A percentile compares a stretch with the other conserved stretches of the same genome.
phyloP scores from a whole-genome alignment of 75 land plant genomes.

The Pinus tabuliformis region DNA sequence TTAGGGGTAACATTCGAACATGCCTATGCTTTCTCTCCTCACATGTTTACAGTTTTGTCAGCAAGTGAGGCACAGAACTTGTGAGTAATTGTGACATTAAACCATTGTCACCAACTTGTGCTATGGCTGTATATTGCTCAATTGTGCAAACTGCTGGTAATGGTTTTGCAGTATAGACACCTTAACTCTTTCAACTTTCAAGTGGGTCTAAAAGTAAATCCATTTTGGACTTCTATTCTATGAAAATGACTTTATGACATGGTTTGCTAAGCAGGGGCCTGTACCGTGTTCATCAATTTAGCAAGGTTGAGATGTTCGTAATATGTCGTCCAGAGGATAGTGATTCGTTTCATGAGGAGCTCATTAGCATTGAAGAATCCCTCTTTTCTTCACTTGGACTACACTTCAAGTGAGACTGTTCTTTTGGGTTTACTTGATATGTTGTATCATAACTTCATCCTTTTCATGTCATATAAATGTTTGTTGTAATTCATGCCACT shows the following conservation, averaged over 20 bases:
- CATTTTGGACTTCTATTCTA: background rate
- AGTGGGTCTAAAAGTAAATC: background rate
- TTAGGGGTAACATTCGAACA: background rate
- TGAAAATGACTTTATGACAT: background rate
- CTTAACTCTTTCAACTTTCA: background rate
- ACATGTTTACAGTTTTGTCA: background rate
- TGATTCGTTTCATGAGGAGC: constrained; percentile 80
- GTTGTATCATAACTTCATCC: background rate
- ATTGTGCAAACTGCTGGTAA: background rate
- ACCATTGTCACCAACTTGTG: background rate
- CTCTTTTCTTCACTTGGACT: constrained; percentile 84
- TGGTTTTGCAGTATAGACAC: background rate
- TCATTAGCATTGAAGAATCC: constrained; percentile 85
- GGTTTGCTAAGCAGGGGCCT: constrained; percentile 72
- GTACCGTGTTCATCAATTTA: constrained; percentile 97
- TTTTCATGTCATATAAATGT: background rate
- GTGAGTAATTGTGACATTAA: background rate
- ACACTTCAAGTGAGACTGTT: constrained; percentile 66
- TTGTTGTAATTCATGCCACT: constrained; percentile 9
- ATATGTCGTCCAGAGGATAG: constrained; percentile 91
- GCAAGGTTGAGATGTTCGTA: constrained; percentile 96
- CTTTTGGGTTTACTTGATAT: background rate
- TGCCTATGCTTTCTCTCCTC: background rate
- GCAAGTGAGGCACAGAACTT: background rate
- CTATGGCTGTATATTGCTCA: background rate